Evolutionary conservation across 805 yeast species (phyloP), one percentile per base, ranked within the genome.

Genomic region (Kodamaea kakaduensis): DNA sequence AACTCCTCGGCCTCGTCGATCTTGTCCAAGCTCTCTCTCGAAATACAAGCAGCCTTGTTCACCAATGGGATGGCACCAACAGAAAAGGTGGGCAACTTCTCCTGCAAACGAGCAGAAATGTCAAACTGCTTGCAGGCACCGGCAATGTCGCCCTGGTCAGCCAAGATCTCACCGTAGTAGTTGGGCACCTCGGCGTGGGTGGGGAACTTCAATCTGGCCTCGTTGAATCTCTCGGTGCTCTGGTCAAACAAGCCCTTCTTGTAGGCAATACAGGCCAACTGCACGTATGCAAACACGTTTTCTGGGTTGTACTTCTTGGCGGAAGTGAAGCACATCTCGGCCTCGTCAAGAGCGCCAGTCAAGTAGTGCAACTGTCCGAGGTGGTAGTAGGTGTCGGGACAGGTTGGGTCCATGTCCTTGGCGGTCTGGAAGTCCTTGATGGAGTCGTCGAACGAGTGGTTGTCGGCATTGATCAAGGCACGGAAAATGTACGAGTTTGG

Each of bases 111-210:
- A 37, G 80, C 81, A 37, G 97, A 87, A 51, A 77, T 74, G 45
- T 89, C 96, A 58, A 88, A 90, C 66, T 87, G 89, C 54, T 78
- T 77, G 41, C 77, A 61, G 39, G 97, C 96, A 42, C 74, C 81
- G 19, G 59, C 72, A 38, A 75, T 64, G 49, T 84, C 86, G 56
- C 82, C 83, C 51, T 74, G 74, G 58, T 90, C 97, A 44, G 85
- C 80, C 52, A 90, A 72, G 33, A 90, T 81, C 68, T 93, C 98
- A 54, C 97, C 98, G 56, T 81, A 88, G 64, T 88, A 93, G 69
- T 87, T 89, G 67, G 93, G 95, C 50, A 88, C 83, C 61, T 87
- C 96, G 37, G 97, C 86, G 35, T 84, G 75, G 16, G 89, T 75
- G 48, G 96, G 89, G 76, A 86, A 86, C 58, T 73, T 73, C 58